phyloP scores from a whole-genome alignment of 148 eudicot genomes.

The Beta vulgaris region DNA sequence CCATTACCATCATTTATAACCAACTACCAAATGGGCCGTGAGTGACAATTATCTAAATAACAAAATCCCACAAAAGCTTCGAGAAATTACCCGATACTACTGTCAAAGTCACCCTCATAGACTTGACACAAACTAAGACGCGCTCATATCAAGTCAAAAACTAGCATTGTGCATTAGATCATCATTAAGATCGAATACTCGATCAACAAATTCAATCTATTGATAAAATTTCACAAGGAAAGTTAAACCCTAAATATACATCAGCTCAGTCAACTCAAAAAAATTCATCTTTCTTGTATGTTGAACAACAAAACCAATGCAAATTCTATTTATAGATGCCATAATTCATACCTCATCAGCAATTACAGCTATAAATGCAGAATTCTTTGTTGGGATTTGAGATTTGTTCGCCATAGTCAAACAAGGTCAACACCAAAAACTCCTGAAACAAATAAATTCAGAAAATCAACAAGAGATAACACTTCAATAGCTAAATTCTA shows the following conservation, averaged over 20 bases:
- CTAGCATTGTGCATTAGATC: not conserved
- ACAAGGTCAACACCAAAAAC: conserved; percentile 13
- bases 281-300: not conserved
- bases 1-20: no score
- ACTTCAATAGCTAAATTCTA: not conserved
- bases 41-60: not conserved
- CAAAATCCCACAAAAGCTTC: not conserved
- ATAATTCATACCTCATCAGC: conserved; percentile 63
- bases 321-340: not conserved
- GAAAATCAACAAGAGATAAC: not conserved
- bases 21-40: no score
- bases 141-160: not conserved
- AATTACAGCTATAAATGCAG: conserved; percentile 75
- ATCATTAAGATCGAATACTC: not conserved
- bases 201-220: not conserved
- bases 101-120: not conserved
- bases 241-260: not conserved
- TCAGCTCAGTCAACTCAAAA: not conserved
- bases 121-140: no score
- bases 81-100: not conserved
- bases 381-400: conserved; percentile 56
- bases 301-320: not conserved
- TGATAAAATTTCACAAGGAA: no score
- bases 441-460: no score
- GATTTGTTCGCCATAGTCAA: conserved; percentile 60